Conservation (phyloP, 78 protist genomes). For the Monocercomonoides exilis region DNA sequence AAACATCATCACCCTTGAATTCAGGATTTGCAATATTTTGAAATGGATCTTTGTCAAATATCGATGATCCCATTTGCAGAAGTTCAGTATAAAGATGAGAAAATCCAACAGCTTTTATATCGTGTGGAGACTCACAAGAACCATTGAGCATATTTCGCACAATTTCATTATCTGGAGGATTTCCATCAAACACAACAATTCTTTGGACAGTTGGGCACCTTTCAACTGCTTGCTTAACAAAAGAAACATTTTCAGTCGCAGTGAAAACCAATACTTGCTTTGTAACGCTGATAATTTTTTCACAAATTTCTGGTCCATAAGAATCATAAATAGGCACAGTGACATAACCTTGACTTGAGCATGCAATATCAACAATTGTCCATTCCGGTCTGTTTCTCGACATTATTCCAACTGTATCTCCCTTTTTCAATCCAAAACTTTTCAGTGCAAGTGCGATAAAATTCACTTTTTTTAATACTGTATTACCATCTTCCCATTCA, state of each 20-base stretch:
- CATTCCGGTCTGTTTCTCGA: constrained; percentile 18
- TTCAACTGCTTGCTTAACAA: not conserved
- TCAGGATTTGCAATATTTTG: not conserved
- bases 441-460: not conserved
- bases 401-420: constrained; percentile 28
- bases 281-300: not conserved
- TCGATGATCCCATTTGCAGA: not conserved
- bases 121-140: not conserved
- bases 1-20: not conserved
- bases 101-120: not conserved
- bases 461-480: not conserved
- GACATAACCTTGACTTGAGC: not conserved
- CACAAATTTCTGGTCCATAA: not conserved
- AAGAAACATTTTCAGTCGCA: not conserved
- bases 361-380: constrained; percentile 16
- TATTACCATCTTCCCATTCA: not conserved
- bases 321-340: constrained; percentile 23
- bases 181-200: not conserved
- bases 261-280: not conserved
- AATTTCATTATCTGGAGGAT: not conserved
- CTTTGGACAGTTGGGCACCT: not conserved
- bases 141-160: not conserved
- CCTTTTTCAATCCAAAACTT: not conserved
- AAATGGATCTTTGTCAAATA: not conserved
- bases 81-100: not conserved